Conservation (phyloP, 2,329 filamentous ascomycete species). For the Curvularia sp. region DNA sequence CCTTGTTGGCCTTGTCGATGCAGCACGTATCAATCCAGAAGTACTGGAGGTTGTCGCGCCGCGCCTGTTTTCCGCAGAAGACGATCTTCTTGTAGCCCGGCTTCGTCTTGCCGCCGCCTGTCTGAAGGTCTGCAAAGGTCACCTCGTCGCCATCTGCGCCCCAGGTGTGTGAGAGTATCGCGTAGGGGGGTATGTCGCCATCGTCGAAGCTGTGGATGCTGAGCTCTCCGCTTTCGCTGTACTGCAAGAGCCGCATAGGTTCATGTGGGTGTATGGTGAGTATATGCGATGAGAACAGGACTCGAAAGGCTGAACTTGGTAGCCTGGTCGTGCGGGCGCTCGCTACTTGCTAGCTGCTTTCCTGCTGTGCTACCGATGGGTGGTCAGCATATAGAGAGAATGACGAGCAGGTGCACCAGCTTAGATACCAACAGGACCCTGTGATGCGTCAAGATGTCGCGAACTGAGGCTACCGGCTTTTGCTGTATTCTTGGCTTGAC, state of each 20-base stretch:
- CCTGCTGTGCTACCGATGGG: background rate
- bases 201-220: too few species aligned
- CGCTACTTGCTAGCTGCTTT: background rate
- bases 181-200: too few species aligned
- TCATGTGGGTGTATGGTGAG: constrained; percentile 10
- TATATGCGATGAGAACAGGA: constrained; percentile 4
- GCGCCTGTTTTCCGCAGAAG: too few species aligned
- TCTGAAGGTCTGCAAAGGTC: too few species aligned
- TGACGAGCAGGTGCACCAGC: constrained; percentile 2
- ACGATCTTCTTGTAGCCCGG: too few species aligned
- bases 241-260: too few species aligned
- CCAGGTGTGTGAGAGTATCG: too few species aligned
- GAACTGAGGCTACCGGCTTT: background rate
- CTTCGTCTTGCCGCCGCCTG: too few species aligned
- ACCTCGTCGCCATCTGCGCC: too few species aligned
- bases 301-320: constrained; percentile 5
- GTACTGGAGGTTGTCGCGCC: too few species aligned
- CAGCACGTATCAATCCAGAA: constrained; percentile 9
- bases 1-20: background rate
- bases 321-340: constrained; percentile 3
- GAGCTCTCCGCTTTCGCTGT: too few species aligned
- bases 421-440: constrained; percentile 1
- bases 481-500: background rate
- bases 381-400: background rate
- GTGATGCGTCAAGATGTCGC: constrained; percentile 1